phyloP scores from a whole-genome alignment of 176 grass and related monocot species.

The Cenchrus americanus region DNA sequence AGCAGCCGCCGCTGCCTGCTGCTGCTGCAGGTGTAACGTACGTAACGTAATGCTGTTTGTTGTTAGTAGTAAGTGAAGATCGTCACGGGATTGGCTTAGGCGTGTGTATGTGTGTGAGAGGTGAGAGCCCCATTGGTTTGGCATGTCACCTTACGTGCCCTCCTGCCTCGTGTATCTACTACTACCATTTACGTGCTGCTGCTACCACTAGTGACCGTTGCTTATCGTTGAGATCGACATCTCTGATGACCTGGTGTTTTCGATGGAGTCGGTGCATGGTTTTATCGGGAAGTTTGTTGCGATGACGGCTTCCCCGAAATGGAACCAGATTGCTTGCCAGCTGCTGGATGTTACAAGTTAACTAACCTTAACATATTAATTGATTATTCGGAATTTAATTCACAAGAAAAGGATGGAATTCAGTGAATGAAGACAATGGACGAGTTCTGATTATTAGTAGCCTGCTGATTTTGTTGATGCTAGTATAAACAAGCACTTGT shows the following conservation, averaged over 20 bases:
- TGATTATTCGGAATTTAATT: neutral
- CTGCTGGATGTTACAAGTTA: neutral
- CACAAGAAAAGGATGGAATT: neutral
- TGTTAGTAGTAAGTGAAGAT: constrained; percentile 42
- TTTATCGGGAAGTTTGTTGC: neutral
- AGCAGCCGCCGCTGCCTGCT: constrained; percentile 23
- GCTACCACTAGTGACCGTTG: constrained; percentile 20
- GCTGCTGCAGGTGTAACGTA: constrained; percentile 34
- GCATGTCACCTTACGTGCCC: constrained; percentile 34
- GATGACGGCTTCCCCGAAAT: constrained; percentile 17
- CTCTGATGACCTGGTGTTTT: neutral
- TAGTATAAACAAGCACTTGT: too few species aligned
- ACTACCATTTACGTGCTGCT: constrained; percentile 26
- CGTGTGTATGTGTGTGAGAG: neutral
- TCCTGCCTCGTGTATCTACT: constrained; percentile 42
- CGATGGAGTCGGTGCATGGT: neutral
- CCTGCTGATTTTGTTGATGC: too few species aligned
- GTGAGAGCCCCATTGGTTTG: constrained; percentile 19
- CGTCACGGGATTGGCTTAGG: constrained; percentile 49
- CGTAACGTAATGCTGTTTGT: constrained; percentile 37
- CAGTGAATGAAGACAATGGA: neutral
- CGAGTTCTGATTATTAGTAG: neutral
- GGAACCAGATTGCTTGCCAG: neutral
- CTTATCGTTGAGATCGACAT: constrained; percentile 28
- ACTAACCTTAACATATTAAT: too few species aligned